These are phyloP conservation scores for Hericium erinaceus DNA, from an alignment of 768 basidiomycete genomes.

Conservation along the genomic window DNA sequence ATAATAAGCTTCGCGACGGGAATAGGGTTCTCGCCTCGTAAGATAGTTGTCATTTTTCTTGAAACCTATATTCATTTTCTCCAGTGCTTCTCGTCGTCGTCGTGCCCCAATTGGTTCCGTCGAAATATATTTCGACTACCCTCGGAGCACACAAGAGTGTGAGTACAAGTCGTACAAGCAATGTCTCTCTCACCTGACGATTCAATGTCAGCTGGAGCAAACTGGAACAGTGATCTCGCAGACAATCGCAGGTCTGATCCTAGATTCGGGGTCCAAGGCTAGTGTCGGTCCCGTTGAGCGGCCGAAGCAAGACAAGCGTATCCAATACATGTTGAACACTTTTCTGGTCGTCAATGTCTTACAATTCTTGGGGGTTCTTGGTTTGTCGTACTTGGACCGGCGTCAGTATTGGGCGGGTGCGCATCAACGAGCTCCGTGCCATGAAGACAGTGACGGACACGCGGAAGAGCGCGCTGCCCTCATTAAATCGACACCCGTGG, in stretches of 20 bases:
- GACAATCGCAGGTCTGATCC: conserved; percentile 58
- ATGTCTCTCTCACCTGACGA: background rate
- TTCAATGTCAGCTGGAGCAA: conserved; percentile 52
- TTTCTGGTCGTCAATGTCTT: conserved; percentile 50
- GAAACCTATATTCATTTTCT: background rate
- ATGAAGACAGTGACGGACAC: too few species aligned
- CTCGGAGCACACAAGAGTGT: conserved; percentile 75
- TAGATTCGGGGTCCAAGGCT: conserved; percentile 36
- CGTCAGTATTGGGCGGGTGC: too few species aligned
- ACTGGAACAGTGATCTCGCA: conserved; percentile 66
- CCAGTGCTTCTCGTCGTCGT: conserved; percentile 66
- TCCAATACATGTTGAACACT: conserved; percentile 46
- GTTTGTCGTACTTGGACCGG: conserved; percentile 39
- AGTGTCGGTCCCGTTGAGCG: background rate
- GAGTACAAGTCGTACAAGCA: conserved; percentile 16
- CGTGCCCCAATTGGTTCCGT: conserved; percentile 61
- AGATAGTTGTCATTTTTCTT: conserved; percentile 13
- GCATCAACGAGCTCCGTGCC: too few species aligned
- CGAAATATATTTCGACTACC: conserved; percentile 70
- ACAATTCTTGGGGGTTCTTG: conserved; percentile 43
- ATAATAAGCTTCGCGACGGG: conserved; percentile 55
- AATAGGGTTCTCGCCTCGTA: conserved; percentile 66
- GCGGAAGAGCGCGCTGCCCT: too few species aligned
- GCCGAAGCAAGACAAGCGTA: conserved; percentile 17
- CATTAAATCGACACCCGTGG: conserved; percentile 3